Conservation (phyloP, 805 yeast species). For the Teunomyces cretensis region DNA sequence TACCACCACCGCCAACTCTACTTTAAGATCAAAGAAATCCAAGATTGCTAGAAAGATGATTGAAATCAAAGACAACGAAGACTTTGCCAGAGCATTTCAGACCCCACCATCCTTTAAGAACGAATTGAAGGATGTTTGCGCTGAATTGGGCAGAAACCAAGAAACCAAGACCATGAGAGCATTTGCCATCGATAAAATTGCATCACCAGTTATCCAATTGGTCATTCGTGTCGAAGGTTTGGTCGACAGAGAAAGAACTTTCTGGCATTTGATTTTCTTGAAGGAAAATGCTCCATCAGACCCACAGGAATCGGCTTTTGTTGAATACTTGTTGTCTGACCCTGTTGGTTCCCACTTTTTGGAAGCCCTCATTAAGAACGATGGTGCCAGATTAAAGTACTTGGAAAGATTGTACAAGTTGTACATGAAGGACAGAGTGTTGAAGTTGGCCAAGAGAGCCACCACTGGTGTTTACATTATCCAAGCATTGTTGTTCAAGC, state of each 20-base stretch:
- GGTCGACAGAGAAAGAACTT: slow-evolving; percentile 67
- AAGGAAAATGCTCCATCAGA: slow-evolving; percentile 51
- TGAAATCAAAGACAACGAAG: slow-evolving; percentile 76
- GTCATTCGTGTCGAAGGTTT: slow-evolving; percentile 78
- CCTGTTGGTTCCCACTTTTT: slow-evolving; percentile 93
- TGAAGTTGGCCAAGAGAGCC: slow-evolving; percentile 74
- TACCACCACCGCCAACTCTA: slow-evolving; percentile 63
- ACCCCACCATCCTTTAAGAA: slow-evolving; percentile 68
- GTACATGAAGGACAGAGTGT: slow-evolving; percentile 73
- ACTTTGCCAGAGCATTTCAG: slow-evolving; percentile 64
- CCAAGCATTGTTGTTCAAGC: slow-evolving; percentile 63
- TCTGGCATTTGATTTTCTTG: slow-evolving; percentile 65
- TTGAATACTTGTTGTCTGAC: slow-evolving; percentile 80
- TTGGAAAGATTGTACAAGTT: slow-evolving; percentile 66
- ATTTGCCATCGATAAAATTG: slow-evolving; percentile 71
- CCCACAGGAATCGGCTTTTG: slow-evolving; percentile 69
- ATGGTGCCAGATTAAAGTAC: slow-evolving; percentile 60
- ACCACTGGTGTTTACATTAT: slow-evolving; percentile 83
- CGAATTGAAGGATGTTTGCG: slow-evolving; percentile 53
- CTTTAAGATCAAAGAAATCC: slow-evolving; percentile 78
- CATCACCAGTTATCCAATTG: slow-evolving; percentile 86
- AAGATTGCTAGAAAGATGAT: slow-evolving; percentile 92
- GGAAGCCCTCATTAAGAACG: slow-evolving; percentile 64
- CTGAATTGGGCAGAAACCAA: slow-evolving; percentile 33
- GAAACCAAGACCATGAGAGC: slow-evolving; percentile 56